These are phyloP conservation scores for Cryptococcus sp. DNA, from an alignment of 1,284 basidiomycete species.

Conservation along the genomic window DNA sequence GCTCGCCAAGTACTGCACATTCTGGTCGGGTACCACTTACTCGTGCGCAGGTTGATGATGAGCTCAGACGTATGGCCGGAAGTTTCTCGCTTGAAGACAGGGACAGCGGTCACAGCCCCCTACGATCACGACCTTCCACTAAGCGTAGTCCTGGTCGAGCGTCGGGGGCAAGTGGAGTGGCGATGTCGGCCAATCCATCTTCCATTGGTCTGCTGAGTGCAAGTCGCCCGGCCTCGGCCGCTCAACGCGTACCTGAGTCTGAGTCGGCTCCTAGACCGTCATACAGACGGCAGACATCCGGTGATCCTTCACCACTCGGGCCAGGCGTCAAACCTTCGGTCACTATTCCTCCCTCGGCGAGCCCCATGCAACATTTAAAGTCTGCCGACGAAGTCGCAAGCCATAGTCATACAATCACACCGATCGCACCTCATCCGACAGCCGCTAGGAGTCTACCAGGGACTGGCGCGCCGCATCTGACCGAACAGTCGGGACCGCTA, in stretches of 20 bases:
- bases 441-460: constrained; percentile 33
- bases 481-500: constrained; percentile 15
- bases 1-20: constrained; percentile 4
- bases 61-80: constrained; percentile 46
- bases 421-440: neutral
- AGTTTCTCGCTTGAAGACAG: constrained; percentile 30
- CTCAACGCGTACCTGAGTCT: constrained; percentile 1
- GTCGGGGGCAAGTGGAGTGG: no score
- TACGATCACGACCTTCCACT: no score
- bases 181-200: constrained; percentile 8
- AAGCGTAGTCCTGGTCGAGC: no score
- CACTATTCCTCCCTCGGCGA: constrained; percentile 3
- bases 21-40: constrained; percentile 41
- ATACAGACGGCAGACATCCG: constrained; percentile 19
- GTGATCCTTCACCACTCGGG: constrained; percentile 19
- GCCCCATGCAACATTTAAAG: constrained; percentile 11
- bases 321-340: constrained; percentile 5
- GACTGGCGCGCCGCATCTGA: constrained; percentile 12
- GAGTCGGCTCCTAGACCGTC: constrained; percentile 1
- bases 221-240: constrained; percentile 21
- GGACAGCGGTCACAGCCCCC: neutral
- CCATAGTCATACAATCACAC: neutral
- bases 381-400: constrained; percentile 11
- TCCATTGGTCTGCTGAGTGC: constrained; percentile 29
- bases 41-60: constrained; percentile 44